phyloP scores from a whole-genome alignment of 2,329 filamentous ascomycete species.

The Sphaerulina populicola region DNA sequence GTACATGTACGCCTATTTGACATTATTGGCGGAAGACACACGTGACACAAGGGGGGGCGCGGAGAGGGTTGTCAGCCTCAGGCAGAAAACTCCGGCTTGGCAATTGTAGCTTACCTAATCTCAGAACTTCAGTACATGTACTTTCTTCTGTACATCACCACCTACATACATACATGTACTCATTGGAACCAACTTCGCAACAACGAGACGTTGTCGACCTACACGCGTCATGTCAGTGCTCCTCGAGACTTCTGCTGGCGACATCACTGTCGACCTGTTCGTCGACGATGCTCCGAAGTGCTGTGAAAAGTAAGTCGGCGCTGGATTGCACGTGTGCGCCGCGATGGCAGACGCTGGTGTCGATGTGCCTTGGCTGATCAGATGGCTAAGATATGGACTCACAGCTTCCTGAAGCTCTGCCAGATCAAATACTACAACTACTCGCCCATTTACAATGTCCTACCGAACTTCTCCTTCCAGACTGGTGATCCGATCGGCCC shows the following conservation, averaged over 20 bases:
- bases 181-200: not conserved
- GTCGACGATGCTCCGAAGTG: conserved; percentile 82
- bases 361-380: conserved; percentile 45
- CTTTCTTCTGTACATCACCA: too few species aligned
- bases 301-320: conserved; percentile 78
- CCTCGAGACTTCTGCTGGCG: conserved; percentile 83
- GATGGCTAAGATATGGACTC: conserved; percentile 45
- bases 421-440: conserved; percentile 99
- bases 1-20: not conserved
- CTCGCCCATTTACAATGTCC: conserved; percentile 80
- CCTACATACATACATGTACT: not conserved
- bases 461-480: conserved; percentile 93
- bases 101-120: too few species aligned
- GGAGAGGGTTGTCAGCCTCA: too few species aligned
- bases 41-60: too few species aligned
- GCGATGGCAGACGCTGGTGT: conserved; percentile 22
- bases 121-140: too few species aligned
- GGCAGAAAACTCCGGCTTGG: too few species aligned
- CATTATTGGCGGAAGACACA: not conserved
- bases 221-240: conserved; percentile 68
- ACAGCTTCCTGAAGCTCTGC: conserved; percentile 93
- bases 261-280: conserved; percentile 89
- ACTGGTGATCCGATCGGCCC: conserved; percentile 90
- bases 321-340: conserved; percentile 12
- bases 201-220: not conserved